Evolutionary conservation across 805 yeast species (phyloP).

Genomic region (Nakazawaea siamensis): DNA sequence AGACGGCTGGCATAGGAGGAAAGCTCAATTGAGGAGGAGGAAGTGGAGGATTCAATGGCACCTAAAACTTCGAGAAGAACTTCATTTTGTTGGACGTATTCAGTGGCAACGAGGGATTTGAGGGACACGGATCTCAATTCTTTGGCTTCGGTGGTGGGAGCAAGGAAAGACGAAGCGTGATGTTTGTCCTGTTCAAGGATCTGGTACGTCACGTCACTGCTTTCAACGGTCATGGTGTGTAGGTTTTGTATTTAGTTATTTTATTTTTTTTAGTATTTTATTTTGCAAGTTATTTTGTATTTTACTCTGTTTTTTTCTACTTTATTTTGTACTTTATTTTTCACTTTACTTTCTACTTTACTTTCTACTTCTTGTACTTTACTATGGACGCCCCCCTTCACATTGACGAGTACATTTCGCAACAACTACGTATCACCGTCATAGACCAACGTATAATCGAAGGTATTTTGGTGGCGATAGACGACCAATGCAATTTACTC

Average conservation of each 20-base stretch:
- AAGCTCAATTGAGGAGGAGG: too few species aligned
- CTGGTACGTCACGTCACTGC: too few species aligned
- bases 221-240: too few species aligned
- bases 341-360: too few species aligned
- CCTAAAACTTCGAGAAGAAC: conserved; percentile 15
- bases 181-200: not conserved
- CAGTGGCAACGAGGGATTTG: conserved; percentile 25
- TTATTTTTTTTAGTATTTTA: too few species aligned
- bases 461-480: conserved; percentile 34
- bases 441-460: conserved; percentile 23
- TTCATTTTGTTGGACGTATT: conserved; percentile 24
- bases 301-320: too few species aligned
- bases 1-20: too few species aligned
- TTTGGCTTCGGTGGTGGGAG: conserved; percentile 8
- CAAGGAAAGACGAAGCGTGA: conserved; percentile 12
- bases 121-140: conserved; percentile 19
- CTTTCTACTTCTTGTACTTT: too few species aligned
- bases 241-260: too few species aligned
- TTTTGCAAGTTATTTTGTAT: too few species aligned
- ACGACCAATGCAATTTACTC: conserved; percentile 33
- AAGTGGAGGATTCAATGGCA: not conserved
- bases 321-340: too few species aligned
- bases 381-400: too few species aligned
- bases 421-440: conserved; percentile 18
- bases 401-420: conserved; percentile 25